Percentiles rank a stretch among this genome's conserved stretches.
Evolutionary conservation across 2,329 filamentous ascomycete species (phyloP).

Genomic region (Colletotrichum noveboracense): DNA sequence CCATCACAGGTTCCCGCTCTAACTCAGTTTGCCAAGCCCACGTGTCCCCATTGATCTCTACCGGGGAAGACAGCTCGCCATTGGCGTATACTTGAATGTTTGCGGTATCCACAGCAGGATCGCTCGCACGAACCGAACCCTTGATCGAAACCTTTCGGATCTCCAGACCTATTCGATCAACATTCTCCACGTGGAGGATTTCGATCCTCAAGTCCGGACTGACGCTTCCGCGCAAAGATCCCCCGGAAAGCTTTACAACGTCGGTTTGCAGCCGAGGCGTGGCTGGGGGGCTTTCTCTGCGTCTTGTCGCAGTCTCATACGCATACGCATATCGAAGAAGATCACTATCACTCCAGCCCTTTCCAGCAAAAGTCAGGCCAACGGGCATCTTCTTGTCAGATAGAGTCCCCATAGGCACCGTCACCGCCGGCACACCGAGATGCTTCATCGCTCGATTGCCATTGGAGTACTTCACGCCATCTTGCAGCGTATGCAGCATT

Average conservation of each 20-base stretch:
- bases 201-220: background rate
- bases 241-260: background rate
- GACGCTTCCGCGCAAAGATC: background rate
- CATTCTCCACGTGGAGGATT: background rate
- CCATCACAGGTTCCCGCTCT: background rate
- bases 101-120: background rate
- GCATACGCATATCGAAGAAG: constrained; percentile 28
- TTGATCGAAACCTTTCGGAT: background rate
- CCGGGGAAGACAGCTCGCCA: background rate
- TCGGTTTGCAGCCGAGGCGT: background rate
- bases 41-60: background rate
- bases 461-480: constrained; percentile 59
- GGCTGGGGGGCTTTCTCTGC: background rate
- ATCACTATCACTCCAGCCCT: constrained; percentile 47
- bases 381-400: constrained; percentile 52
- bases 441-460: constrained; percentile 59
- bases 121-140: background rate
- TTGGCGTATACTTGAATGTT: background rate
- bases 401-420: constrained; percentile 58
- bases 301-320: background rate
- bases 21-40: background rate
- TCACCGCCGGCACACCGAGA: constrained; percentile 58
- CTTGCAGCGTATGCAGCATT: constrained; percentile 30
- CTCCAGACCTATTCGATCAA: background rate
- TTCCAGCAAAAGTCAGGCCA: constrained; percentile 56